Evolutionary conservation across 2,329 filamentous ascomycete species (phyloP), one percentile per base, ranked within the genome.

Genomic region (Daldinia eschscholtzii): DNA sequence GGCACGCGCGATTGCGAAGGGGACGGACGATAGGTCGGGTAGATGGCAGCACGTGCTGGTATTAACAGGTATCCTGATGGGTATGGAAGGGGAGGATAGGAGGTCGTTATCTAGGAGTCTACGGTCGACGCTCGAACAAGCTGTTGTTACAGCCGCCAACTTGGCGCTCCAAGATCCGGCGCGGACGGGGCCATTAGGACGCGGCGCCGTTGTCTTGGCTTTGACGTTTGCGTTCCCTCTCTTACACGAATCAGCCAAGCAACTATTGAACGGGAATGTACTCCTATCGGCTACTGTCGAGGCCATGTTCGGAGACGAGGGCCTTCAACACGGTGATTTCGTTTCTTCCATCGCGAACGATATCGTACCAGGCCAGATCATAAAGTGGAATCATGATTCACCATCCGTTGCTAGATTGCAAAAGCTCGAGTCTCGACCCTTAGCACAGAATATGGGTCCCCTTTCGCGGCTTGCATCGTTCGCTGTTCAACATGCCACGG

Each of bases 41-140:
- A 84, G 93, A 76, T 97, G 93, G 93, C 91, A 93, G 79, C 94
- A 97, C 79, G 80, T 94, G 33, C 83, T 97, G n/a, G 86, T 94
- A 4, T 86, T 97, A 7, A 90, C 90, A 0, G 94, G 93, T 2
- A 83, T 97, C 23, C 80, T 97, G 65, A 86, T 95, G 76, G 93
- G 93, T 7, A 91, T 94, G 76, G 91, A 92, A 72, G 83, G 86
- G 15, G 85, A 88, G 67, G 86, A 90, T 44, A 82, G 89, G 52
- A 85, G 87, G 65, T 87, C 88, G n/a, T 79, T 94, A n/a, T 88
- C 90, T 4, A 81, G 83, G 35, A 80, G 85, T 57, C 84, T 95
- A 78, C 86, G 90, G 52, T 86, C 83, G 37, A 93, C 88, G 46
- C 83, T 97, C 0, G 92, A 95, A 76, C 84, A 85, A 18, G 92